phyloP scores from a whole-genome alignment of 2,329 filamentous ascomycete species.

The Xylariaceae sp. region DNA sequence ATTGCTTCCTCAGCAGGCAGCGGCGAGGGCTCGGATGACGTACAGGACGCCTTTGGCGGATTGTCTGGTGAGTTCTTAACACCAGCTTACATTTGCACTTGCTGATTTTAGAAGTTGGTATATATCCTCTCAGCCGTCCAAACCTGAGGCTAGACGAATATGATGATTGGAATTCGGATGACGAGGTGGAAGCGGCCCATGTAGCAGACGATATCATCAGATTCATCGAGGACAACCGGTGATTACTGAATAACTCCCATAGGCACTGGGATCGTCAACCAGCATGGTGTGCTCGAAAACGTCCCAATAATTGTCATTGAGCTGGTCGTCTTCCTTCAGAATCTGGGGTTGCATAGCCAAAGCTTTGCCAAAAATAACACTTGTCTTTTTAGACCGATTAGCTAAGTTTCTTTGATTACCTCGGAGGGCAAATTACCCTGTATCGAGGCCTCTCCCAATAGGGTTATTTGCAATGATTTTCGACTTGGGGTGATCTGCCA shows the following conservation, averaged over 20 bases:
- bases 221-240: background rate
- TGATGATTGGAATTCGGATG: background rate
- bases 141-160: background rate
- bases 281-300: background rate
- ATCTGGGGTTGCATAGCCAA: too few species aligned
- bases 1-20: background rate
- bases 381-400: too few species aligned
- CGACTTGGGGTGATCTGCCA: too few species aligned
- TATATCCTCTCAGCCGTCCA: background rate
- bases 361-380: too few species aligned
- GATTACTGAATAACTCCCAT: background rate
- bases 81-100: background rate
- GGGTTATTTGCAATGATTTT: too few species aligned
- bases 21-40: background rate
- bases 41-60: background rate
- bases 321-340: too few species aligned
- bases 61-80: background rate
- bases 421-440: too few species aligned
- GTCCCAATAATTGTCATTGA: background rate
- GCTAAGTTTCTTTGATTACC: too few species aligned
- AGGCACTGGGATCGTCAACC: background rate
- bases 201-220: background rate
- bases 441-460: too few species aligned
- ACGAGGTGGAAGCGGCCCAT: background rate
- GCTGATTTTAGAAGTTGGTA: background rate